Base-by-base conservation (phyloP, 2,329 filamentous ascomycete genomes). In the Apiospora arundinis region DNA sequence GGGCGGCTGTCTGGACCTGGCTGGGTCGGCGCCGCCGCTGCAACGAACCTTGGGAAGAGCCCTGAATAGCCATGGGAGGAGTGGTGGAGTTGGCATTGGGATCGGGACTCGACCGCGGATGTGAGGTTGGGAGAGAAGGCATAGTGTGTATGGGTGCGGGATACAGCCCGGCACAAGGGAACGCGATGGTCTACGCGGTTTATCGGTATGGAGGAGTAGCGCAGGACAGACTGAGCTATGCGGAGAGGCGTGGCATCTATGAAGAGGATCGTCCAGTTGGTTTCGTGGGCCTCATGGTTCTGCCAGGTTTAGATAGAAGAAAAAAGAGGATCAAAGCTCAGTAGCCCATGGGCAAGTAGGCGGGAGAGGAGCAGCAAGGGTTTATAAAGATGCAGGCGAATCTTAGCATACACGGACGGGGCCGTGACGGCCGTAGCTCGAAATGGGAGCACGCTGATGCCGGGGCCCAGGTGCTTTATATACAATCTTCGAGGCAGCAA, bases 1-100 rank as follows among this genome's bases (percentile, higher is more conserved):
- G 77, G 67, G 86, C 79, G 73, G 80, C 82, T 70, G 86, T 87
- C 75, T 87, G 86, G 70, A 88, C 83, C 72, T 83, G 82, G 75
- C 81, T 81, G 67, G 86, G 85, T 78, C 85, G 84, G 71, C 82
- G 78, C 71, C 82, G 83, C 75, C 83, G 82, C 70, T 81, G 75
- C 70, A 82, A 81, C 67, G 80, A 75, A 52, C 83, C 78, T 70
- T 85, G 81, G 70, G 82, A 80, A 74, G 79, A 74, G 56, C 82
- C 78, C 71, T 85, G 81, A 70, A 82, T 80, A 74, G 83, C 79
- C 83, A 87, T 85, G 77, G 79, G 78, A 75, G 80, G 78, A 75
- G 83, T 80, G 70, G 74, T 77, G 70, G 77, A 73, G 65, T 78
- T 75, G 70, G 78, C 75, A 74, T 75, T 77, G 66, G 75, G 73